A percentile compares a stretch with the other conserved stretches of the same genome.
Conservation (phyloP, 2,329 filamentous ascomycete genomes). For the Zasmidium citrigriseum region DNA sequence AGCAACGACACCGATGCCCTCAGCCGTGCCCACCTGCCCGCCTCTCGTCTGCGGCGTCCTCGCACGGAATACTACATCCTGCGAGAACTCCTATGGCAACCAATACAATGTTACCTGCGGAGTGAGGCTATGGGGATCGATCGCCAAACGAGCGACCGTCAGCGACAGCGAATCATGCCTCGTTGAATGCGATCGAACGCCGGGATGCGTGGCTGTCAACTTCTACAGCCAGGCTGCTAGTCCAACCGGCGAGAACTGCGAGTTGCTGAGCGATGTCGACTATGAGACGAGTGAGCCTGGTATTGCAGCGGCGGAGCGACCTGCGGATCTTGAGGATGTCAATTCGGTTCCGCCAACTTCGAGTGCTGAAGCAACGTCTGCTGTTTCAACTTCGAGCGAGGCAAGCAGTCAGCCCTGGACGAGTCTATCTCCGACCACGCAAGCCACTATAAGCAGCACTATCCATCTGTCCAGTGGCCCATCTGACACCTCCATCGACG, state of each 20-base stretch:
- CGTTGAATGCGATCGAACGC: constrained; percentile 9
- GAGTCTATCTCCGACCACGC: not conserved
- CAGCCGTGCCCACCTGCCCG: constrained; percentile 1
- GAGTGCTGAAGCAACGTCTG: not conserved
- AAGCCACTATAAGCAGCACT: too few relatives aligned
- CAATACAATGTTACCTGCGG: constrained; percentile 15
- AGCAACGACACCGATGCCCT: not conserved
- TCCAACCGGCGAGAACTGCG: constrained; percentile 6
- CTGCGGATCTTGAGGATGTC: constrained; percentile 4
- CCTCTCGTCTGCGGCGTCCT: constrained; percentile 4
- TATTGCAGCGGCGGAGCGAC: constrained; percentile 6
- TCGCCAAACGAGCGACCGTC: constrained; percentile 9
- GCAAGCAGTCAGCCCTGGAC: not conserved
- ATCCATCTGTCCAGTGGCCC: too few relatives aligned
- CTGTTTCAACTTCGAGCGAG: not conserved
- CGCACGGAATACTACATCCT: constrained; percentile 10
- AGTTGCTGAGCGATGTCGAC: constrained; percentile 10
- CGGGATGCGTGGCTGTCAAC: constrained; percentile 13
- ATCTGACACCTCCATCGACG: too few relatives aligned
- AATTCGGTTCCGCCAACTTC: constrained; percentile 7
- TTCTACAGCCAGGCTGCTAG: constrained; percentile 3
- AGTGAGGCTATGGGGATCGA: not conserved
- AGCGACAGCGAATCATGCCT: constrained; percentile 9
- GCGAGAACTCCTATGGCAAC: constrained; percentile 16
- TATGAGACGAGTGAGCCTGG: constrained; percentile 1